Conservation (phyloP, 1,284 basidiomycete species). For the Laetiporus sulphureus region DNA sequence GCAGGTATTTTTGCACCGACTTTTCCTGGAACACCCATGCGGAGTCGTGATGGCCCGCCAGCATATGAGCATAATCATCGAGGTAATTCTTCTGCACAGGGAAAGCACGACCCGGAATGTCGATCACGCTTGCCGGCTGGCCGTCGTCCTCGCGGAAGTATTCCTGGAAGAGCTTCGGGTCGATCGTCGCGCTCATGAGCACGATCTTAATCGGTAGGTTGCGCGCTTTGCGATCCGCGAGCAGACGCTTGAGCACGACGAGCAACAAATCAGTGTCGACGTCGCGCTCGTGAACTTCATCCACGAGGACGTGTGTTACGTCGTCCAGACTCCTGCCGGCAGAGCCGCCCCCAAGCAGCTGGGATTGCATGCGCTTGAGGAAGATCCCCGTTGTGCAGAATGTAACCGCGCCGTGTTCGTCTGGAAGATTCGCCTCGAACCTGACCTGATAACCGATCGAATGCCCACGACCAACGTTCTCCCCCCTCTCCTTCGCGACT, state of each 20-base stretch:
- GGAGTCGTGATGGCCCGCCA: conserved; percentile 31
- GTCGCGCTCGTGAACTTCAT: conserved; percentile 96
- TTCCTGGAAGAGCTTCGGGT: conserved; percentile 81
- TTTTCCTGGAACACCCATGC: conserved; percentile 75
- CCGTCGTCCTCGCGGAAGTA: conserved; percentile 75
- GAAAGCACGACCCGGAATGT: conserved; percentile 90
- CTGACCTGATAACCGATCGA: conserved; percentile 91
- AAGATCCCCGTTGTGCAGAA: conserved; percentile 96
- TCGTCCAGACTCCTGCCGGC: conserved; percentile 58
- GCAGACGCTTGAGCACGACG: conserved; percentile 83
- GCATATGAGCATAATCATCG: conserved; percentile 66
- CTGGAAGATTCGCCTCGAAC: conserved; percentile 80
- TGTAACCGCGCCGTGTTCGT: conserved; percentile 81
- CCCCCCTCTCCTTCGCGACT: conserved; percentile 86
- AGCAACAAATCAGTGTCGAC: conserved; percentile 92
- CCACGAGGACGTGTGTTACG: conserved; percentile 88
- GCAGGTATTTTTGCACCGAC: conserved; percentile 72
- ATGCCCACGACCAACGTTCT: conserved; percentile 59
- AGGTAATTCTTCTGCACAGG: conserved; percentile 82
- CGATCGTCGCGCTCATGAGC: conserved; percentile 95
- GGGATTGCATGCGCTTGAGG: conserved; percentile 81
- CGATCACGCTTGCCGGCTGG: conserved; percentile 67
- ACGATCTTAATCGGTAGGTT: conserved; percentile 82
- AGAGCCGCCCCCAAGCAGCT: conserved; percentile 43
- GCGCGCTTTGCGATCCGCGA: conserved; percentile 71